Conservation (phyloP, 805 yeast species). For the Kodamaea jinghongensis region DNA sequence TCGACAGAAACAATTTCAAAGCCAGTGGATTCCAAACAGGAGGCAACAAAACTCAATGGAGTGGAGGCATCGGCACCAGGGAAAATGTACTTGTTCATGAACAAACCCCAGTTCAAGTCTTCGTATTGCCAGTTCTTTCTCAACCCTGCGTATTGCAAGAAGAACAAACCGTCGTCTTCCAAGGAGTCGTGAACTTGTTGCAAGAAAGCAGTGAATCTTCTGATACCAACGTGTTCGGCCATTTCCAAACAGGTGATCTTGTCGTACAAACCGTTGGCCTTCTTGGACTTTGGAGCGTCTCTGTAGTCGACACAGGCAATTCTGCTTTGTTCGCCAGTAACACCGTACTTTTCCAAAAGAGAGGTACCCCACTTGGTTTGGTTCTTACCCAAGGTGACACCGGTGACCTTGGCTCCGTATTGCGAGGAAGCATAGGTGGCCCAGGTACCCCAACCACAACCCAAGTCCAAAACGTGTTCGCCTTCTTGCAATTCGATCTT, state of each 20-base stretch:
- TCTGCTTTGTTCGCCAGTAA: conserved; percentile 63
- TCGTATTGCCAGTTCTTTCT: conserved; percentile 94
- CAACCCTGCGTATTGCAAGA: conserved; percentile 84
- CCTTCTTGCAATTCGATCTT: conserved; percentile 72
- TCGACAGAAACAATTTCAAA: conserved; percentile 82
- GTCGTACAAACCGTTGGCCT: conserved; percentile 55
- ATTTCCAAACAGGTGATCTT: conserved; percentile 89
- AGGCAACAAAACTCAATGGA: conserved; percentile 79
- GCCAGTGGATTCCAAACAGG: conserved; percentile 76
- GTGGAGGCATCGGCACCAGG: conserved; percentile 98
- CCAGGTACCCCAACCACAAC: conserved; percentile 97
- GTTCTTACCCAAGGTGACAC: conserved; percentile 84
- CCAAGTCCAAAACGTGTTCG: conserved; percentile 77
- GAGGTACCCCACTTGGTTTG: conserved; percentile 88
- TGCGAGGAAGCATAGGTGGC: conserved; percentile 79
- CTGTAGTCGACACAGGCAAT: conserved; percentile 86
- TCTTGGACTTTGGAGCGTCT: conserved; percentile 72
- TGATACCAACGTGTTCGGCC: conserved; percentile 95
- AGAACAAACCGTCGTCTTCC: conserved; percentile 89
- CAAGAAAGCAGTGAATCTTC: conserved; percentile 74
- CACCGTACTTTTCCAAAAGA: conserved; percentile 65
- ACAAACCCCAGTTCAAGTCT: conserved; percentile 90
- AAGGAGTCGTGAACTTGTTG: conserved; percentile 80
- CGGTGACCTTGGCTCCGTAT: conserved; percentile 84
- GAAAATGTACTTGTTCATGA: conserved; percentile 94